These are phyloP conservation scores for Jasminum sambac DNA, from an alignment of 257 asterid genomes.

Conservation along the genomic window DNA sequence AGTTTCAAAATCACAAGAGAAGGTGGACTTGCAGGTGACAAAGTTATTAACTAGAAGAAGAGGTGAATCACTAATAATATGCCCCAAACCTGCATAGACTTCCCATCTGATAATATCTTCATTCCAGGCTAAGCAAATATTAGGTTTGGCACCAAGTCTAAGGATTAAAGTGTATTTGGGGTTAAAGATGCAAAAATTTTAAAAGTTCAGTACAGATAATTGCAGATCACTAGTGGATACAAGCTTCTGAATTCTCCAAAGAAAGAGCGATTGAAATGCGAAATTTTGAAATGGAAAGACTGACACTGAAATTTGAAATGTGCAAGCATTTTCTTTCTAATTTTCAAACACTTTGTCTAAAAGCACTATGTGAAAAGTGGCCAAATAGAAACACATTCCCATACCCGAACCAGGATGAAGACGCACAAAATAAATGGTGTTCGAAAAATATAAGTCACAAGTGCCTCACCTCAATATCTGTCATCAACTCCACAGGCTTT, in stretches of 20 bases:
- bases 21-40: not conserved
- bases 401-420: conserved; percentile 8
- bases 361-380: not conserved
- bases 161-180: not conserved
- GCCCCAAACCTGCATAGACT: not conserved
- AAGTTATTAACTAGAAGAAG: not conserved
- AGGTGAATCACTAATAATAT: not conserved
- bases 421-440: conserved; percentile 17
- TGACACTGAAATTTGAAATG: not conserved
- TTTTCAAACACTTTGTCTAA: not conserved
- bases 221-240: not conserved
- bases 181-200: not conserved
- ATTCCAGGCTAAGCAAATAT: not conserved
- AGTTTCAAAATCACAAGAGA: not conserved
- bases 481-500: conserved; percentile 89
- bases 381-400: not conserved
- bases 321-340: not conserved
- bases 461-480: conserved; percentile 61
- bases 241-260: not conserved
- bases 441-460: conserved; percentile 3
- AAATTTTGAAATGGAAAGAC: not conserved
- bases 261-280: not conserved
- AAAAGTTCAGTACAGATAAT: not conserved
- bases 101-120: not conserved
- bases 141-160: not conserved